phyloP scores from a whole-genome alignment of 768 basidiomycete genomes.

The Cystoderma amianthinum region DNA sequence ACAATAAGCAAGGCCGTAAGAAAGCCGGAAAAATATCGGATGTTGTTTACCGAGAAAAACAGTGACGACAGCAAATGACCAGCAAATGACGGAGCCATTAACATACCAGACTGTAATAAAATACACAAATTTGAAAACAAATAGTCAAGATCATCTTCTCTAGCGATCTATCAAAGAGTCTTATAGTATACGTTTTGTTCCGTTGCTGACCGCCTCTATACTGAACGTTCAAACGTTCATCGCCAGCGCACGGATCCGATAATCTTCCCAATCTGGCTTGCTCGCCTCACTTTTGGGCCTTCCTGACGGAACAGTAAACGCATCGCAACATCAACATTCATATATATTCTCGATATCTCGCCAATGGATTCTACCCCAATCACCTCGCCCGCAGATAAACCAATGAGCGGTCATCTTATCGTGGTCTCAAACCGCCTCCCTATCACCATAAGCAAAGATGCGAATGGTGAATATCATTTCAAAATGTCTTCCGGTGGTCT shows the following conservation, averaged over 20 bases:
- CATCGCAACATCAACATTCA: conserved; percentile 8
- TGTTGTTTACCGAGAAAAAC: not conserved
- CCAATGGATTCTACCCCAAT: conserved; percentile 19
- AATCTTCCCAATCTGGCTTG: conserved; percentile 27
- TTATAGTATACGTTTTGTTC: too few relatives aligned
- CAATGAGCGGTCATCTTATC: conserved; percentile 73
- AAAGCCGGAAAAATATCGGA: conserved; percentile 4
- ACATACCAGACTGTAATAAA: too few relatives aligned
- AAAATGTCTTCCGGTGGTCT: conserved; percentile 99
- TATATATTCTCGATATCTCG: conserved; percentile 10
- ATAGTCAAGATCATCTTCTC: too few relatives aligned
- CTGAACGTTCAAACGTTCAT: too few relatives aligned
- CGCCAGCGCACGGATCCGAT: too few relatives aligned
- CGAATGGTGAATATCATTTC: conserved; percentile 90
- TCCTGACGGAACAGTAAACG: conserved; percentile 11
- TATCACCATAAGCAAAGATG: conserved; percentile 93
- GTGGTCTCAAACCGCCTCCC: conserved; percentile 96
- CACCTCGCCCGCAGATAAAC: conserved; percentile 17
- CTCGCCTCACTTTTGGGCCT: conserved; percentile 16
- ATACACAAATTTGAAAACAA: too few relatives aligned
- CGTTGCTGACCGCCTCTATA: too few relatives aligned
- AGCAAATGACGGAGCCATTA: too few relatives aligned
- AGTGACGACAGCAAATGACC: not conserved
- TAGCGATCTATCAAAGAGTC: too few relatives aligned
- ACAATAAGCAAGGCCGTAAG: not conserved